phyloP scores from a whole-genome alignment of 495 filamentous ascomycete genomes.

The Entonaema liquescens region DNA sequence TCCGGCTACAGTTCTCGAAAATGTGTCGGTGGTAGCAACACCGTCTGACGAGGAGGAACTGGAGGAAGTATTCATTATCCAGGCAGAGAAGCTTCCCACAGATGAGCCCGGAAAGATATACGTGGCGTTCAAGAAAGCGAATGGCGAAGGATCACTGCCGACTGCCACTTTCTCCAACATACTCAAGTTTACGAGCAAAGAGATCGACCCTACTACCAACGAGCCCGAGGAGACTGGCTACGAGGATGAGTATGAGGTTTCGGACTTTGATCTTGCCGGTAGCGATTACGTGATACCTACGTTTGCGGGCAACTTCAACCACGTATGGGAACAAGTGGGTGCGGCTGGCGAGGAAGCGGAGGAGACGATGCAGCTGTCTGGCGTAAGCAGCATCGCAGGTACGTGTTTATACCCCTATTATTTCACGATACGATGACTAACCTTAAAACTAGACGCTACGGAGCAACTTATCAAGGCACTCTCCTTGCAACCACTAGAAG shows the following conservation, averaged over 20 bases:
- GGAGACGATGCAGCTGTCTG: conserved; percentile 90
- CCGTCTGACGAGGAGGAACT: conserved; percentile 84
- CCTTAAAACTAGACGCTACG: conserved; percentile 77
- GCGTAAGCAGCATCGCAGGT: conserved; percentile 93
- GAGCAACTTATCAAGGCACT: conserved; percentile 87
- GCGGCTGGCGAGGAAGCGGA: conserved; percentile 87
- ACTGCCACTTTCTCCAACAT: conserved; percentile 86
- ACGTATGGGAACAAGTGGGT: conserved; percentile 95
- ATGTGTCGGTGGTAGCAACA: conserved; percentile 87
- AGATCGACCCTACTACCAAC: conserved; percentile 93
- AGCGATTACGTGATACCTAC: conserved; percentile 94
- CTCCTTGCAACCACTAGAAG: conserved; percentile 92
- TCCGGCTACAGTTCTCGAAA: conserved; percentile 85
- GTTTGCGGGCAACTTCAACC: conserved; percentile 93
- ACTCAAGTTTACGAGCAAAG: conserved; percentile 96
- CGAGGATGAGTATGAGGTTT: conserved; percentile 97
- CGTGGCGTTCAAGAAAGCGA: conserved; percentile 88
- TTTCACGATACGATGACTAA: conserved; percentile 47
- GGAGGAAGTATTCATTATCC: conserved; percentile 92
- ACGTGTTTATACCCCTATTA: conserved; percentile 61
- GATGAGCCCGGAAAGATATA: conserved; percentile 92
- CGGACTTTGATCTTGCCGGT: conserved; percentile 89
- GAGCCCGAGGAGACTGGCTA: conserved; percentile 93
- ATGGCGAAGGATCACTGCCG: conserved; percentile 74
- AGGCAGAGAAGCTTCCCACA: conserved; percentile 78